phyloP scores from a whole-genome alignment of 2,329 filamentous ascomycete species.

The Pseudogymnoascus verrucosus region DNA sequence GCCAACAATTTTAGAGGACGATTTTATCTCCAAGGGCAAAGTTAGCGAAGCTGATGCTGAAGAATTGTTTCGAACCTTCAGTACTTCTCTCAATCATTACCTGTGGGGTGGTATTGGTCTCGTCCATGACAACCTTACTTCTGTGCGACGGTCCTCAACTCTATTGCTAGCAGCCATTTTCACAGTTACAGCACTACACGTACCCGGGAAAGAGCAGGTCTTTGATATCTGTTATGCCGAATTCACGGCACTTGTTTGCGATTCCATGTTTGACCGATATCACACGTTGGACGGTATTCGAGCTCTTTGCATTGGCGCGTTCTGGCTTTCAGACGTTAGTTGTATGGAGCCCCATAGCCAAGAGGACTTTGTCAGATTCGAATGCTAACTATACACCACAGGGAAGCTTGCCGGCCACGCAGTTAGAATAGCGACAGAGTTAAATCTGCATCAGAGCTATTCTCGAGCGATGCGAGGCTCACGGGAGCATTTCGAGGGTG shows the following conservation, averaged over 20 bases:
- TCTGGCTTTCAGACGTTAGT: constrained; percentile 50
- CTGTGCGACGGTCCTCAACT: constrained; percentile 47
- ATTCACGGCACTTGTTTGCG: constrained; percentile 48
- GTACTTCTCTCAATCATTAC: constrained; percentile 41
- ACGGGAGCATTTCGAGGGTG: constrained; percentile 43
- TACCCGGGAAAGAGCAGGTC: constrained; percentile 43
- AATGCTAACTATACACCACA: constrained; percentile 34
- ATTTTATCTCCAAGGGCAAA: constrained; percentile 42
- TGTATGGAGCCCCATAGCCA: constrained; percentile 18
- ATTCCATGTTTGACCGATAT: constrained; percentile 49
- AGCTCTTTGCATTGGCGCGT: constrained; percentile 52
- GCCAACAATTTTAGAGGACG: constrained; percentile 30
- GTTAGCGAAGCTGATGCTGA: constrained; percentile 40
- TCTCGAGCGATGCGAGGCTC: constrained; percentile 41
- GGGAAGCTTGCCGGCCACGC: constrained; percentile 53
- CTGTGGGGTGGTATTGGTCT: constrained; percentile 45
- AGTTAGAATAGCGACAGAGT: constrained; percentile 49
- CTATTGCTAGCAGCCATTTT: constrained; percentile 49
- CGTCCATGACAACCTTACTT: constrained; percentile 39
- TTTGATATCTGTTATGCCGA: constrained; percentile 50
- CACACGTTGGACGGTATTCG: constrained; percentile 51
- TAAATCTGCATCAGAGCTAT: constrained; percentile 47
- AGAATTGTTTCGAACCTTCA: constrained; percentile 40
- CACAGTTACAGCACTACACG: constrained; percentile 51
- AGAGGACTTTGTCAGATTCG: background rate